These are phyloP conservation scores for Scheffersomyces cryptocercus DNA, from an alignment of 1,139 yeast genomes.

Conservation along the genomic window DNA sequence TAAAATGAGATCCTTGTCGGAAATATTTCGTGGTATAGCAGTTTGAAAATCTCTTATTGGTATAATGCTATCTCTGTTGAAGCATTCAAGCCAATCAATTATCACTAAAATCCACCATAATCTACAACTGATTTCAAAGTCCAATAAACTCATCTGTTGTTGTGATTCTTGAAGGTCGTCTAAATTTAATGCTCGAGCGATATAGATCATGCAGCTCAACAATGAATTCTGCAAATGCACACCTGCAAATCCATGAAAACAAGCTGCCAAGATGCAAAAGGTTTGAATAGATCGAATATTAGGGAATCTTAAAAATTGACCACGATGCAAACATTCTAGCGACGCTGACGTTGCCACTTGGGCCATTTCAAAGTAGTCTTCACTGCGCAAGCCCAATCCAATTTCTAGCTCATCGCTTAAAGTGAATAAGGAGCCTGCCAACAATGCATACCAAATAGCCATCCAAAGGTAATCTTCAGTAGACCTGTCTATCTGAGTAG, in stretches of 20 bases:
- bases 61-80: slow-evolving; percentile 13
- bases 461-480: slow-evolving; percentile 26
- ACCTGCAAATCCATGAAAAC: slow-evolving; percentile 31
- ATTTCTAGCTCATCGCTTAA: slow-evolving; percentile 20
- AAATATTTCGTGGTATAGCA: slow-evolving; percentile 9
- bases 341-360: slow-evolving; percentile 27
- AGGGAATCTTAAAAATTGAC: slow-evolving; percentile 30
- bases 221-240: slow-evolving; percentile 25
- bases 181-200: slow-evolving; percentile 25
- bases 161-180: slow-evolving; percentile 16
- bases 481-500: slow-evolving; percentile 6
- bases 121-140: slow-evolving; percentile 25
- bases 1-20: slow-evolving; percentile 12
- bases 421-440: slow-evolving; percentile 30
- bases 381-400: slow-evolving; percentile 17
- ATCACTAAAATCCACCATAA: slow-evolving; percentile 35
- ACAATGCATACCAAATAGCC: slow-evolving; percentile 30
- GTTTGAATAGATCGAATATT: slow-evolving; percentile 26
- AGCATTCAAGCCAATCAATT: slow-evolving; percentile 35
- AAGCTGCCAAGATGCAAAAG: slow-evolving; percentile 25
- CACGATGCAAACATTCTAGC: slow-evolving; percentile 32
- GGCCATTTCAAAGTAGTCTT: slow-evolving; percentile 23
- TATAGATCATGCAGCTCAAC: slow-evolving; percentile 21
- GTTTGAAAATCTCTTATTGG: background rate
- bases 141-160: slow-evolving; percentile 10